Conservation (phyloP, 1,284 basidiomycete genomes). For the Puccinia horiana region DNA sequence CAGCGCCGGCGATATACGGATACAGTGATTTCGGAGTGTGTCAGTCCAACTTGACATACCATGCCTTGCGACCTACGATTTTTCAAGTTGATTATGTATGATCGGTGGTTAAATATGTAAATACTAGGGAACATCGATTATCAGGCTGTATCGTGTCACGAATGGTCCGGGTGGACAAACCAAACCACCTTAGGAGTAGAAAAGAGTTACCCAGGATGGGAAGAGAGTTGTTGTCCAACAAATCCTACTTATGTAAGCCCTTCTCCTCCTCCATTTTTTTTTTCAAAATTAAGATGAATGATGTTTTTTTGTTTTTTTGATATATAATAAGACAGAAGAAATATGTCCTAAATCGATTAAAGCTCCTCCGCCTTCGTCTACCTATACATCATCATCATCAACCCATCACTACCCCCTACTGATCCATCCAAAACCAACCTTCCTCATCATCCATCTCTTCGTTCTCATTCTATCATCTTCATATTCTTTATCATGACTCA, state of each 20-base stretch:
- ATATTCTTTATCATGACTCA: no score
- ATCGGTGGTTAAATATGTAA: neutral
- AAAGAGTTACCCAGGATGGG: conserved; percentile 23
- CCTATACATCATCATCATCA: neutral
- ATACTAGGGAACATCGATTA: conserved; percentile 35
- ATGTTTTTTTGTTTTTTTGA: neutral
- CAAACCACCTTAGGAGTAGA: conserved; percentile 17
- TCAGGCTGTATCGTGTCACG: conserved; percentile 30
- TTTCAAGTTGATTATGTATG: neutral
- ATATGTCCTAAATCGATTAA: neutral
- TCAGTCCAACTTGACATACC: neutral
- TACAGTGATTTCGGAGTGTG: conserved; percentile 45
- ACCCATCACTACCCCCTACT: neutral
- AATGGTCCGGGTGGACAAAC: conserved; percentile 41
- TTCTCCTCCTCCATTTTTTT: neutral
- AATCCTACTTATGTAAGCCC: conserved; percentile 20
- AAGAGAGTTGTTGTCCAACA: conserved; percentile 27
- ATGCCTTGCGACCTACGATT: neutral
- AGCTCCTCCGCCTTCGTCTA: neutral
- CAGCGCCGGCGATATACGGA: conserved; percentile 13
- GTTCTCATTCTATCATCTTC: no score
- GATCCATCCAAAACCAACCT: neutral
- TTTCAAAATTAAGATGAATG: neutral
- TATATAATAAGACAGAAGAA: neutral
- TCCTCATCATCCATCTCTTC: neutral